Evolutionary conservation across 108 stramenopile genomes (phyloP), one percentile per base, ranked within the genome.

Genomic region (Nitzschia inconspicua): DNA sequence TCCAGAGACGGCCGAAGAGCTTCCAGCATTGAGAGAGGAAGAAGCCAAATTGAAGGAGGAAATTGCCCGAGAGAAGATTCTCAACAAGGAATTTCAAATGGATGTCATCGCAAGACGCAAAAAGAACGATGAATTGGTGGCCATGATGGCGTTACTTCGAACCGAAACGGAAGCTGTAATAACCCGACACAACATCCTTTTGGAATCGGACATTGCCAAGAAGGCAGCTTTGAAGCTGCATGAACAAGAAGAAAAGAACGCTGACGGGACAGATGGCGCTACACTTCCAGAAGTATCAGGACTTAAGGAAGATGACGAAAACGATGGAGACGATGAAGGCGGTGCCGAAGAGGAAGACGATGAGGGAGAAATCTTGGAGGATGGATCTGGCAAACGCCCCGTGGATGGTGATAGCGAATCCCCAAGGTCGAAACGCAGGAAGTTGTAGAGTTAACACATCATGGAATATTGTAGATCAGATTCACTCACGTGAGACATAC

Each of bases 141-240:
- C 85, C 34, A 80, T 87, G 75, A 86, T 95, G 80, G 67, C 83
- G 43, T 40, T 95, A 30, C 32, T 92, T 51, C 77, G 94, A 29
- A 80, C 82, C 1, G 94, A 95, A 72, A 95, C 87, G 1, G 94
- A 95, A 68, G 94, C 91, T 0, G 83, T 90, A 18, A 55, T 95
- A 23, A 64, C 78, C 34, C 79, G 91, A 24, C 88, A 93, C 70
- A 89, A 89, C 65, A 65, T 87, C 43, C 58, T 89, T 6, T 61
- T 93, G 63, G 85, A 89, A 54, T 73, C 81, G 0, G 72, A 84
- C 1, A 73, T 77, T 43, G 88, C 86, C 35, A 58, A 72, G 35
- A 77, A 68, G 32, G 82, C 81, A 40, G 70, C 84, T 28, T 60
- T 60, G 6, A 70, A 68, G 20, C 60, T 83, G 32, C 76, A 82